phyloP scores from a whole-genome alignment of 208 protist genomes.

The Plasmodiophora brassicae region DNA sequence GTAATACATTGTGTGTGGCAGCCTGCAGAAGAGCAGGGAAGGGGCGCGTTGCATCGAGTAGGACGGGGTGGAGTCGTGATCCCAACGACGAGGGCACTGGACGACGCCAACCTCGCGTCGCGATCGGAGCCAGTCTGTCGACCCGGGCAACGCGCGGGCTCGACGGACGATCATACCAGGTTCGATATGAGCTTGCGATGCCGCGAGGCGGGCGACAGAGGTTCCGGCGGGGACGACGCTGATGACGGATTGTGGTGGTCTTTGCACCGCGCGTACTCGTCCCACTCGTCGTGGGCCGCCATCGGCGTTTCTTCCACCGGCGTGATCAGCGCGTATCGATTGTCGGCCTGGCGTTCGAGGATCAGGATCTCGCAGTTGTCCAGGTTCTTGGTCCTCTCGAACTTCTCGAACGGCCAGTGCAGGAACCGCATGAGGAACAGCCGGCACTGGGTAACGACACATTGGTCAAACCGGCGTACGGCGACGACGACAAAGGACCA shows the following conservation, averaged over 20 bases:
- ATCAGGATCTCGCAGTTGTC: slow-evolving; percentile 1
- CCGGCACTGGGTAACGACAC: not conserved
- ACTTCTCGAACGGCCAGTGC: slow-evolving; percentile 30
- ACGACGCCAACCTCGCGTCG: too few relatives aligned
- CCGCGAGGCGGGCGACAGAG: not conserved
- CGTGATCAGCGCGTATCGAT: not conserved
- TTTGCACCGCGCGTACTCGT: not conserved
- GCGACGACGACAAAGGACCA: too few relatives aligned
- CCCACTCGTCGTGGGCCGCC: not conserved
- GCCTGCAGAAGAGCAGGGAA: too few relatives aligned
- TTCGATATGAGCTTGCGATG: not conserved
- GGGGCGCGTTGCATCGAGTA: too few relatives aligned
- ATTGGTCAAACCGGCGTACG: not conserved
- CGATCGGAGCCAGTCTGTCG: too few relatives aligned
- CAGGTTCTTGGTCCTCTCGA: slow-evolving; percentile 25
- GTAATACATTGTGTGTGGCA: too few relatives aligned
- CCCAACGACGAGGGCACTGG: too few relatives aligned
- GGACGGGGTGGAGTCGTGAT: too few relatives aligned
- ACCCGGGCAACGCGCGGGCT: too few relatives aligned
- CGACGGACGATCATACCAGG: not conserved
- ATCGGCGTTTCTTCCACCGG: not conserved
- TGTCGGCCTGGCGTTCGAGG: not conserved
- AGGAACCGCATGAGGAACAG: slow-evolving; percentile 17
- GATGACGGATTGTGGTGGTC: not conserved
- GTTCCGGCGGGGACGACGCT: not conserved